Conservation (phyloP, 768 basidiomycete genomes). For the Lyophyllum decastes region DNA sequence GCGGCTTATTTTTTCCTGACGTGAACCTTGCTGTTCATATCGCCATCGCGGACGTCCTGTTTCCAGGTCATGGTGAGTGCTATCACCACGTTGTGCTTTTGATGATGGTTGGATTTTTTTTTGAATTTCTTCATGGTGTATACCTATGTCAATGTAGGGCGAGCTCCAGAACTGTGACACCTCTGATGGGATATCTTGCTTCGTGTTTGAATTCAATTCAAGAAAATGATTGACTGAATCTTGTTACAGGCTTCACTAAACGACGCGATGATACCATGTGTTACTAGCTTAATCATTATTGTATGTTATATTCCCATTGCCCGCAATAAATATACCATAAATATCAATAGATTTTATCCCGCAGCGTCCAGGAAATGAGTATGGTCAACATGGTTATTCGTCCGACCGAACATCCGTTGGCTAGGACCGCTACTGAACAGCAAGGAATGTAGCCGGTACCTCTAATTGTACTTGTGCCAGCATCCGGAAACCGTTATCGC, state of each 20-base stretch:
- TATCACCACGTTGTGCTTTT: constrained; percentile 11
- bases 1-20: constrained; percentile 56
- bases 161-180: constrained; percentile 80
- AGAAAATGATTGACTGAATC: constrained; percentile 1
- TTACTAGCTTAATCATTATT: too few relatives aligned
- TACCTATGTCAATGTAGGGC: constrained; percentile 55
- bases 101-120: constrained; percentile 59
- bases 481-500: too few relatives aligned
- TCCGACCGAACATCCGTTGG: too few relatives aligned
- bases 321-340: too few relatives aligned
- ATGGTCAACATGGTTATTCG: too few relatives aligned
- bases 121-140: constrained; percentile 95
- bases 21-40: constrained; percentile 54
- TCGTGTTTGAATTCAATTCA: neutral
- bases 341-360: too few relatives aligned
- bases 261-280: too few relatives aligned
- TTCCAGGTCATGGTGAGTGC: neutral
- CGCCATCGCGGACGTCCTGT: neutral
- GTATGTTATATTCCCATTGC: too few relatives aligned
- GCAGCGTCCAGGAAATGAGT: too few relatives aligned
- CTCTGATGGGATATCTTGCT: constrained; percentile 33
- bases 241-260: too few relatives aligned
- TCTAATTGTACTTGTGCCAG: neutral
- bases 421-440: too few relatives aligned
- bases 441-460: neutral